phyloP scores from a whole-genome alignment of 1,284 basidiomycete genomes.

The Peniophora sp. region DNA sequence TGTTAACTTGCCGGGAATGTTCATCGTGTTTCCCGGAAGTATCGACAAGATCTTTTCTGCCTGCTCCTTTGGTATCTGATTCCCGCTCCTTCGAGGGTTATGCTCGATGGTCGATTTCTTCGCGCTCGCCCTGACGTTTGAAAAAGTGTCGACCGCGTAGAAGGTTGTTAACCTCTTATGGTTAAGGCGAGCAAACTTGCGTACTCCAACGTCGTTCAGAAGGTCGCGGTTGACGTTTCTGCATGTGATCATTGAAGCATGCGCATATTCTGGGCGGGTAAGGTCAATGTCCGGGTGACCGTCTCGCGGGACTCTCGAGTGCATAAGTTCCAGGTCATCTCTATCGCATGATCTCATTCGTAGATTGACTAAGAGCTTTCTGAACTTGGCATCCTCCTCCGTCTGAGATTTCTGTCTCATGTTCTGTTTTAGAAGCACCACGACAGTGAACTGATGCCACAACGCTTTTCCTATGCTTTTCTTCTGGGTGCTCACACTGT shows the following conservation, averaged over 20 bases:
- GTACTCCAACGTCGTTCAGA: conserved; percentile 20
- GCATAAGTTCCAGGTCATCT: conserved; percentile 24
- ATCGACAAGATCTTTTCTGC: conserved; percentile 19
- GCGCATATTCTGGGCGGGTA: conserved; percentile 14
- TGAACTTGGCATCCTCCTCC: conserved; percentile 18
- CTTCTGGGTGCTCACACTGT: conserved; percentile 13
- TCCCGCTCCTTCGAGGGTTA: no score
- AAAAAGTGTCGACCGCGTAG: conserved; percentile 2
- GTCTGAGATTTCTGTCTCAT: conserved; percentile 24
- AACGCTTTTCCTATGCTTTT: conserved; percentile 22
- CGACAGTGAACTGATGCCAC: conserved; percentile 26
- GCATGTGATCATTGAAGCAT: conserved; percentile 25
- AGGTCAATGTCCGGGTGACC: conserved; percentile 7
- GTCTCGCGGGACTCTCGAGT: conserved; percentile 10
- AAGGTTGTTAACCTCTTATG: conserved; percentile 18
- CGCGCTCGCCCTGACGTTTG: no score
- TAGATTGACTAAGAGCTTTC: conserved; percentile 24
- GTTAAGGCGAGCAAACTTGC: conserved; percentile 22
- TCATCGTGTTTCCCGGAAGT: conserved; percentile 11
- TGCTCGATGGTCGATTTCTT: no score
- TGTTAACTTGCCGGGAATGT: conserved; percentile 21
- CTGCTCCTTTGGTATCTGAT: no score
- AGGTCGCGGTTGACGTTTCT: conserved; percentile 23
- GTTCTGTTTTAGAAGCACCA: conserved; percentile 27
- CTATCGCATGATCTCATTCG: conserved; percentile 23